Base-by-base conservation (phyloP, 2,329 filamentous ascomycete species). In the Septoria linicola region DNA sequence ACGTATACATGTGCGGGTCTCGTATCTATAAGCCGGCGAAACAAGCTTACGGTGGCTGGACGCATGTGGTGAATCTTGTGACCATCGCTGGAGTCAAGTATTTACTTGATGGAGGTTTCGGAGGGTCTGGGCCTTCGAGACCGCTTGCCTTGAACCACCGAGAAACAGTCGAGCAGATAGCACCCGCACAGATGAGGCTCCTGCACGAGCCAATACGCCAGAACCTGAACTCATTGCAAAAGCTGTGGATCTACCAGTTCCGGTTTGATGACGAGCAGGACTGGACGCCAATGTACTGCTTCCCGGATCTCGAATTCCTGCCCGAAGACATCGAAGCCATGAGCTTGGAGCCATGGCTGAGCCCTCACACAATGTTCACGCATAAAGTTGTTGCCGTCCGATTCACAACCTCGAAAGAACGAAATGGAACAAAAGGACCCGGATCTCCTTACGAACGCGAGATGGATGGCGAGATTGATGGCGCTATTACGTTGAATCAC, bases 221-320 rank as follows among this genome's bases (percentile, higher is more conserved):
- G 32, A 56, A 56, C 16, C 25, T 59, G 17, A 54, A 63, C 41
- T 40, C 52, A 36, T 44, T 16, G 19, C 70, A 73, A 44, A 66
- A 71, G 13, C 54, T 75, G 6, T 76, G 73, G 73, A 66, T 74
- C 2, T 74, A 70, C 44, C 68, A 75, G 49, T 61, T 66, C 53
- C 66, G 45, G 55, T 49, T 49, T 23, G 17, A 34, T 14, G 46
- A 68, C 0, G 68, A 75, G 1, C 70, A 67, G 35, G 71, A 74
- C 2, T 90, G 84, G 80, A 71, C 75, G 21, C 71, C 79, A 1
- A 78, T 75, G 53, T 88, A 88, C 66, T 80, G 76, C 53, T 90
- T 89, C 65, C 76, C 77, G 2, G 81, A 86, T 47, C 69, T 78
- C 16, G 84, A 87, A 67, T 87, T 85, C 66, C 65, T 80, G 17